A percentile compares a stretch with the other conserved stretches of the same genome.
These are phyloP conservation scores for Ganoderma multipileum DNA, from an alignment of 1,284 basidiomycete species.

Conservation along the genomic window DNA sequence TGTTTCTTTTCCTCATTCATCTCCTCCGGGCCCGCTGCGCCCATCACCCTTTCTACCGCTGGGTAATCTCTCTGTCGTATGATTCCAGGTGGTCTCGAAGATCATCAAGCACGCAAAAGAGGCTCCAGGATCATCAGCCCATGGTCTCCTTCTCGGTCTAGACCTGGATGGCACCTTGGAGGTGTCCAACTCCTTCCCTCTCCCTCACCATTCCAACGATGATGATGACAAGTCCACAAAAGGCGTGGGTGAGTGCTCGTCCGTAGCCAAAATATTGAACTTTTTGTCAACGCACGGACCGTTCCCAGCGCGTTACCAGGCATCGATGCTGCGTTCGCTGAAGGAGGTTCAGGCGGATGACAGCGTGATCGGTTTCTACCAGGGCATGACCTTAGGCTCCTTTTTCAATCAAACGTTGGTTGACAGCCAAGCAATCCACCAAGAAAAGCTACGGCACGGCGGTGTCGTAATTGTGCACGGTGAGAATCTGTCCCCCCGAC, in stretches of 20 bases:
- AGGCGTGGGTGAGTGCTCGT: constrained; percentile 61
- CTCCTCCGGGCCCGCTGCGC: constrained; percentile 5
- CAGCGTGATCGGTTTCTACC: constrained; percentile 96
- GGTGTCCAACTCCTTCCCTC: constrained; percentile 91
- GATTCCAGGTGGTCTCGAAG: constrained; percentile 84
- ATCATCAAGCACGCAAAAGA: constrained; percentile 89
- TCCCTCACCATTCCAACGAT: constrained; percentile 75
- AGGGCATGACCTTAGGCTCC: constrained; percentile 89
- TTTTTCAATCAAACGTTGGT: constrained; percentile 92
- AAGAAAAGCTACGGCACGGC: constrained; percentile 81
- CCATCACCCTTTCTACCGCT: neutral
- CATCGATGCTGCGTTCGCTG: constrained; percentile 85
- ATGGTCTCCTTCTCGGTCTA: constrained; percentile 89
- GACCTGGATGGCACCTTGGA: constrained; percentile 93
- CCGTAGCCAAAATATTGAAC: neutral
- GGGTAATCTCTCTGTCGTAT: neutral
- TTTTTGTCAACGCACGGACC: neutral
- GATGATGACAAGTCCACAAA: constrained; percentile 83
- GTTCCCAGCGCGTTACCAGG: constrained; percentile 77
- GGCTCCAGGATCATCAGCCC: constrained; percentile 68
- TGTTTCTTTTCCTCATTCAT: constrained; percentile 5
- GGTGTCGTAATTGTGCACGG: constrained; percentile 93
- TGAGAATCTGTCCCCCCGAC: constrained; percentile 38
- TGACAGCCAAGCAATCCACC: constrained; percentile 87
- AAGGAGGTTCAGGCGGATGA: constrained; percentile 95